Conservation (phyloP, 148 eudicot genomes). For the Persicaria maculosa region DNA sequence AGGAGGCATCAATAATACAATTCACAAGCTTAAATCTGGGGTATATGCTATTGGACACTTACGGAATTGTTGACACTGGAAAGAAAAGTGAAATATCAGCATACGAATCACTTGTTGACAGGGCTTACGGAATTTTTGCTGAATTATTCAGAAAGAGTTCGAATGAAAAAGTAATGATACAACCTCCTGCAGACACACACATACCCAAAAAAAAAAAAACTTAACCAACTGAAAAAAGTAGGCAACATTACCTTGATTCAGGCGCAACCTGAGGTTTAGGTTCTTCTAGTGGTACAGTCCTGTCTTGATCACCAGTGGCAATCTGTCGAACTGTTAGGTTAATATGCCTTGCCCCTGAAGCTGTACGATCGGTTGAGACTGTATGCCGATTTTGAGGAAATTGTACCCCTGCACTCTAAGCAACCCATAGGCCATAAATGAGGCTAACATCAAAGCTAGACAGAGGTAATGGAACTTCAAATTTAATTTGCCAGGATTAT, state of each 20-base stretch:
- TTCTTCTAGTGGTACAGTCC: slow-evolving; percentile 26
- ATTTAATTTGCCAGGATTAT: background rate
- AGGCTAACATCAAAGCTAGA: background rate
- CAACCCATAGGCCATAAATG: slow-evolving; percentile 15
- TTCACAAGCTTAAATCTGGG: no score
- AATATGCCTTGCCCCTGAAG: slow-evolving; percentile 33
- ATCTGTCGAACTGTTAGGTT: slow-evolving; percentile 29
- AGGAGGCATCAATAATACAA: no score
- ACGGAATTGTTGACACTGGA: no score
- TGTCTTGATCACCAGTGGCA: slow-evolving; percentile 15
- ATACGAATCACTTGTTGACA: no score
- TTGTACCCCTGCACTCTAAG: slow-evolving; percentile 91
- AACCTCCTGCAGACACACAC: background rate
- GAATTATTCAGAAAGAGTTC: background rate
- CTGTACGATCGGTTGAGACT: slow-evolving; percentile 29
- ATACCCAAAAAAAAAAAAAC: background rate
- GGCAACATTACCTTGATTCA: slow-evolving; percentile 62
- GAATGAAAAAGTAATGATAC: background rate
- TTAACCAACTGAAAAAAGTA: background rate
- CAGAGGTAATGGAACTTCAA: slow-evolving; percentile 4
- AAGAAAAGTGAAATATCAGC: no score
- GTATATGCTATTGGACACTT: no score
- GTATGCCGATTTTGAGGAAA: slow-evolving; percentile 56
- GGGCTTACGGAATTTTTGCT: background rate
- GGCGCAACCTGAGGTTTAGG: slow-evolving; percentile 47